Evolutionary conservation across 2,329 filamentous ascomycete genomes (phyloP).

Genomic region (Whalleya microplaca): DNA sequence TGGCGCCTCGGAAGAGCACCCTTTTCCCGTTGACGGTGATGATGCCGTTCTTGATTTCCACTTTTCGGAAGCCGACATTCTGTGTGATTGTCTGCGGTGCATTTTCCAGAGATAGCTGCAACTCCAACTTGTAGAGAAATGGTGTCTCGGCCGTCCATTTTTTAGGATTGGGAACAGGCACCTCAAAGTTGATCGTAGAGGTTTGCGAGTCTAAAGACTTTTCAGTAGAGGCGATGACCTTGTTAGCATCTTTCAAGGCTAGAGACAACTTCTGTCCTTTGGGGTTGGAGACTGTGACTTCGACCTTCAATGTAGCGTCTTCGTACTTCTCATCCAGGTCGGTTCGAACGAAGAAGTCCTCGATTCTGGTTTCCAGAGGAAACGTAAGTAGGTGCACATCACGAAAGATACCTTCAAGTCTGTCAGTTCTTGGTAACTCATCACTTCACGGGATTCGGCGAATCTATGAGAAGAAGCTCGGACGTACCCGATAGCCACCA

Average conservation of each 20-base stretch:
- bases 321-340: conserved; percentile 54
- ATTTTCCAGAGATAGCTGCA: conserved; percentile 19
- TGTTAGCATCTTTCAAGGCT: conserved; percentile 53
- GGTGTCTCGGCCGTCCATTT: conserved; percentile 68
- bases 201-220: conserved; percentile 44
- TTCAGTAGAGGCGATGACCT: conserved; percentile 59
- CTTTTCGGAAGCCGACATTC: conserved; percentile 60
- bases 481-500: conserved; percentile 62
- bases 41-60: conserved; percentile 61
- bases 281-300: conserved; percentile 53
- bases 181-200: conserved; percentile 24
- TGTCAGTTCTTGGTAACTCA: neutral
- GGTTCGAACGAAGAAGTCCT: conserved; percentile 59
- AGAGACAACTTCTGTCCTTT: conserved; percentile 61
- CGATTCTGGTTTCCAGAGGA: conserved; percentile 54
- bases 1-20: conserved; percentile 62
- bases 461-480: too few relatives aligned
- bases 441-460: too few relatives aligned
- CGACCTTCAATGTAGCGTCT: conserved; percentile 52
- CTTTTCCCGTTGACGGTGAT: conserved; percentile 61
- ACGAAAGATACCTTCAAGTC: conserved; percentile 44
- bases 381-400: conserved; percentile 65
- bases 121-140: conserved; percentile 52
- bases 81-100: conserved; percentile 42
- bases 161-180: conserved; percentile 47